Evolutionary conservation across 306 rosid species (phyloP).

Genomic region (Quercus robur): DNA sequence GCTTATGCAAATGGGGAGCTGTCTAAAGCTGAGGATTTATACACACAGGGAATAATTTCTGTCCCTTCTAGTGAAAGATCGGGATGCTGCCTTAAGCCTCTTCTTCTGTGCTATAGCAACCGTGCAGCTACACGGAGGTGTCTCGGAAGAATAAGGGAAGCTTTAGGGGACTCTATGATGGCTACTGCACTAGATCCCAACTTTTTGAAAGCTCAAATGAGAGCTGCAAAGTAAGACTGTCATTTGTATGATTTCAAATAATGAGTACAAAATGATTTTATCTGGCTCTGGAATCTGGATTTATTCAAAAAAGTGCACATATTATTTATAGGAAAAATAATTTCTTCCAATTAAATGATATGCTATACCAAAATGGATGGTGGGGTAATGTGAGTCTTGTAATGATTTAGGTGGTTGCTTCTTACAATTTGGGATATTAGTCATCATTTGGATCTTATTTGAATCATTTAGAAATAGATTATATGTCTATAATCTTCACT

Average conservation of each 20-base stretch:
- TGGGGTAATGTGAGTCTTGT: not conserved
- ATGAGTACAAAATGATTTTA: conserved; percentile 1
- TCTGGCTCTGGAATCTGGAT: not conserved
- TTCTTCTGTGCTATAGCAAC: conserved; percentile 81
- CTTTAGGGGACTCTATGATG: conserved; percentile 70
- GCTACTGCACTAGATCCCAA: conserved; percentile 67
- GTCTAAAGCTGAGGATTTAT: conserved; percentile 78
- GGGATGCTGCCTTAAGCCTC: conserved; percentile 57
- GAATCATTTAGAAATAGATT: not conserved
- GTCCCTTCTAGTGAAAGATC: conserved; percentile 61
- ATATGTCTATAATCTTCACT: not conserved
- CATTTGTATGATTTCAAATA: conserved; percentile 18
- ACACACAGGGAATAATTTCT: conserved; percentile 73
- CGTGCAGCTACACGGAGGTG: conserved; percentile 81
- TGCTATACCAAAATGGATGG: not conserved
- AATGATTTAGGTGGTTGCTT: not conserved
- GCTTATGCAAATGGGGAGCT: conserved; percentile 69
- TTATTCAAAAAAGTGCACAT: not conserved
- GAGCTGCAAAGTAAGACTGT: conserved; percentile 78
- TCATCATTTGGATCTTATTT: not conserved
- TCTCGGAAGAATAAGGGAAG: conserved; percentile 80
- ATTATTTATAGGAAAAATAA: not conserved
- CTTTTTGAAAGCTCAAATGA: conserved; percentile 74
- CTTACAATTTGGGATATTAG: not conserved
- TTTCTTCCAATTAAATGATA: not conserved